Conservation (phyloP, 192 early-diverging fungal genomes). For the Gryganskiella cystojenkinii region DNA sequence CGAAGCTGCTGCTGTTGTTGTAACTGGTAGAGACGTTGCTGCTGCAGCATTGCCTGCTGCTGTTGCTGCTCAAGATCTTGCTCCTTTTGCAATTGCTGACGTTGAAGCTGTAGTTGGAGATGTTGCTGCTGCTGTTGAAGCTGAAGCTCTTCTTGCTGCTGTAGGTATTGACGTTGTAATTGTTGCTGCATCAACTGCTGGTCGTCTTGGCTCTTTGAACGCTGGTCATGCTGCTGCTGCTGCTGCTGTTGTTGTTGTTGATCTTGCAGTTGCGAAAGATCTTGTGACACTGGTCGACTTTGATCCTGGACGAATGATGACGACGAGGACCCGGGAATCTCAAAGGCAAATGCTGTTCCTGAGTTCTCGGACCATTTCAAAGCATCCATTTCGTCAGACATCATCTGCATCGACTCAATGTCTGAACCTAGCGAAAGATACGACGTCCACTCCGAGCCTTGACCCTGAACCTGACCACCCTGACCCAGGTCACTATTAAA, state of each 20-base stretch:
- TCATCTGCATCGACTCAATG: slow-evolving; percentile 27
- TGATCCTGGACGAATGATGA: background rate
- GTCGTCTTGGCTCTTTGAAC: background rate
- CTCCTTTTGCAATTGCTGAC: background rate
- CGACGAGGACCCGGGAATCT: slow-evolving; percentile 2
- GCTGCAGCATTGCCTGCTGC: slow-evolving; percentile 23
- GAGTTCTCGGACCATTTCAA: slow-evolving; percentile 7
- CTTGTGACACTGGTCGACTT: background rate
- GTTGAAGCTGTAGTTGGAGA: slow-evolving; percentile 16
- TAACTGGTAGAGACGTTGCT: slow-evolving; percentile 24
- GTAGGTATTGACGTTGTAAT: slow-evolving; percentile 9
- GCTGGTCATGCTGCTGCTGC: slow-evolving; percentile 5
- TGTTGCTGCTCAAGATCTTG: slow-evolving; percentile 5
- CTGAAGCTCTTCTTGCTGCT: slow-evolving; percentile 11
- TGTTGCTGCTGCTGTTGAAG: slow-evolving; percentile 23
- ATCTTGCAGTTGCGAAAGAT: background rate
- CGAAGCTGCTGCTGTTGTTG: slow-evolving; percentile 41
- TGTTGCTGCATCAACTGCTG: slow-evolving; percentile 25
- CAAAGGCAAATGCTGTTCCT: slow-evolving; percentile 8
- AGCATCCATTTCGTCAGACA: slow-evolving; percentile 8
- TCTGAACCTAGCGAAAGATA: slow-evolving; percentile 7
- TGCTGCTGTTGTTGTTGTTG: slow-evolving; percentile 6
- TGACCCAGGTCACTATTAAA: slow-evolving; percentile 13
- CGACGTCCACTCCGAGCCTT: slow-evolving; percentile 20
- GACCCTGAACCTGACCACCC: background rate